Percentiles rank a stretch among this genome's conserved stretches.
These are phyloP conservation scores for Suhomyces canberraensis DNA, from an alignment of 805 yeast species.

Conservation along the genomic window DNA sequence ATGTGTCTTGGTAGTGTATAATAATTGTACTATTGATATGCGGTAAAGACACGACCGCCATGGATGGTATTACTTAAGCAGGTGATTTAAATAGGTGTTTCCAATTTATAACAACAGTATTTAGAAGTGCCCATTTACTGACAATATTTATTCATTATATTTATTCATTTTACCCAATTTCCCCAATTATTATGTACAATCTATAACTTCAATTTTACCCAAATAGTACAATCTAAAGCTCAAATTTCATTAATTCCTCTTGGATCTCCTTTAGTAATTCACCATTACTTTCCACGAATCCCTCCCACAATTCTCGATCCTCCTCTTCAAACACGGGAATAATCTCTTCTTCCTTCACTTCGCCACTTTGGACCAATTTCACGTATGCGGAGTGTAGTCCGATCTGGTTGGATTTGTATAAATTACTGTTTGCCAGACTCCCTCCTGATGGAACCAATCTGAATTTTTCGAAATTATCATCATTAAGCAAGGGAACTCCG, in stretches of 20 bases:
- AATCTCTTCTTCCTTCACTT: neutral
- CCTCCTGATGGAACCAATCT: constrained; percentile 6
- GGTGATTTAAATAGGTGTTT: too few relatives aligned
- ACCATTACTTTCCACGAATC: constrained; percentile 2
- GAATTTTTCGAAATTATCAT: constrained; percentile 18
- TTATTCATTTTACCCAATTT: too few relatives aligned
- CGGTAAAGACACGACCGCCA: too few relatives aligned
- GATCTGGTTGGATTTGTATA: constrained; percentile 19
- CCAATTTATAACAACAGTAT: too few relatives aligned
- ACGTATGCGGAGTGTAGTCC: constrained; percentile 20
- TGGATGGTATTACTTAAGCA: too few relatives aligned
- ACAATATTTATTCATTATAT: too few relatives aligned
- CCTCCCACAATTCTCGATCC: constrained; percentile 9
- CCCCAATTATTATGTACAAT: too few relatives aligned
- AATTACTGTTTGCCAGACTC: constrained; percentile 11
- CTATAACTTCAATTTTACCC: too few relatives aligned
- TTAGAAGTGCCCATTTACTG: too few relatives aligned
- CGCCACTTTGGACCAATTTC: constrained; percentile 4
- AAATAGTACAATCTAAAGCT: too few relatives aligned
- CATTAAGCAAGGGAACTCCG: constrained; percentile 18
- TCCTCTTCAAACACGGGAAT: constrained; percentile 2
- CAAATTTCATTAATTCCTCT: neutral
- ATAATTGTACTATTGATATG: too few relatives aligned
- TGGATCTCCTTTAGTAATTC: neutral
- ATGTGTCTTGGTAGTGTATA: too few relatives aligned